Conservation (phyloP, 768 basidiomycete genomes). For the Tricholoma furcatifolium region DNA sequence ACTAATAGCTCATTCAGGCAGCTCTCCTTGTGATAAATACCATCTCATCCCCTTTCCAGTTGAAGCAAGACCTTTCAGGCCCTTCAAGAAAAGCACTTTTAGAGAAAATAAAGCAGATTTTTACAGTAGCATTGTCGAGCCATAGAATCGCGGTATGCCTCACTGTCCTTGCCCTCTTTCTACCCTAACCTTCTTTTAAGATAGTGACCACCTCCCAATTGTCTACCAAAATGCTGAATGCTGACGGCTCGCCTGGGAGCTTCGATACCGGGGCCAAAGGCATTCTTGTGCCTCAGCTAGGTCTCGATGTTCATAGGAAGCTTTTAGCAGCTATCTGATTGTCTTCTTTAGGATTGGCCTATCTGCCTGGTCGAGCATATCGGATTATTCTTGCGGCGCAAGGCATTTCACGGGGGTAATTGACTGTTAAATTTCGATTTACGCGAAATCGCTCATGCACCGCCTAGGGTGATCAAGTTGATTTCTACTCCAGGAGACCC, state of each 20-base stretch:
- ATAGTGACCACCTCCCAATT: slow-evolving; percentile 65
- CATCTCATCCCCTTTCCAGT: slow-evolving; percentile 67
- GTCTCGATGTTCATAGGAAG: slow-evolving; percentile 30
- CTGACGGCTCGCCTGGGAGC: slow-evolving; percentile 62
- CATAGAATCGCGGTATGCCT: slow-evolving; percentile 46
- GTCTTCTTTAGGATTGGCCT: slow-evolving; percentile 29
- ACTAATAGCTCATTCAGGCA: slow-evolving; percentile 32
- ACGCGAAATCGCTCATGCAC: not conserved
- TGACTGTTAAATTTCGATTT: not conserved
- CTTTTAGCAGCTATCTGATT: slow-evolving; percentile 4
- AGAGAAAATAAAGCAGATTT: slow-evolving; percentile 49
- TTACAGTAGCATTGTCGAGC: slow-evolving; percentile 48
- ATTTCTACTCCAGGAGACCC: slow-evolving; percentile 31
- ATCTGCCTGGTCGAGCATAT: slow-evolving; percentile 39
- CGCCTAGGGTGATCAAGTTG: slow-evolving; percentile 26
- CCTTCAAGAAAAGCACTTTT: slow-evolving; percentile 43
- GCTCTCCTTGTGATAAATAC: slow-evolving; percentile 66
- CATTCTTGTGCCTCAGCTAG: slow-evolving; percentile 65
- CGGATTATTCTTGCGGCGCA: slow-evolving; percentile 36
- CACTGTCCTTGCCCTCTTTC: not conserved
- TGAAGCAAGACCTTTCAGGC: slow-evolving; percentile 34
- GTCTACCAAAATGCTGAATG: slow-evolving; percentile 62
- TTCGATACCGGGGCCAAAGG: slow-evolving; percentile 65
- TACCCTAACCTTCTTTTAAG: slow-evolving; percentile 13
- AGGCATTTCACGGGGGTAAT: slow-evolving; percentile 33